Evolutionary conservation across 2,329 filamentous ascomycete species (phyloP), one percentile per base, ranked within the genome.

Genomic region (Zymoseptoria pseudotritici): DNA sequence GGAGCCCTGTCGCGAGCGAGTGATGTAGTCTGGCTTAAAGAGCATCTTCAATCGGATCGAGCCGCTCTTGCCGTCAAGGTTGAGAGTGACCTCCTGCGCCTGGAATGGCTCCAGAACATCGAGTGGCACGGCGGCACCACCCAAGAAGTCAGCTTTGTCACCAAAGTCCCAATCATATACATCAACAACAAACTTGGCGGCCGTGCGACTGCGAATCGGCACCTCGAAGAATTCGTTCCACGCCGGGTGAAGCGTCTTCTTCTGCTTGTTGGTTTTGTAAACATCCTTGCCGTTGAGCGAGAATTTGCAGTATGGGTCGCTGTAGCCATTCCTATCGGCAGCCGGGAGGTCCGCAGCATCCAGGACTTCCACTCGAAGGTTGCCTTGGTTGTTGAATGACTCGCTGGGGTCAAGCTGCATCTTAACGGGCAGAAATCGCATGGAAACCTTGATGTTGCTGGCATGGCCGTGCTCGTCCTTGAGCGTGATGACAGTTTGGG

Each of bases 331-430:
- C 36, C 91, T 87, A 71, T 99, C 94, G 26, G 93, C 93, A 1
- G 94, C 87, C 7, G 94, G 94, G n/a, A 99, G 83, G 61, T 96
- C 87, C 8, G 84, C 79, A 19, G 87, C 94, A 73, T 96, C 91
- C 46, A 97, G 79, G 19, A 99, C 83, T 69, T 97, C 91, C n/a
- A 99, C 90, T 20, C 92, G 89, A 21, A 99, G 86, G 60, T 86
- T 92, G 61, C 94, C 94, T 85, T 96, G 96, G 76, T 99, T 99
- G 83, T 97, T 97, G 81, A 99, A 96, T 71, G 91, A 97, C 76
- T 99, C 94, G 69, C 87, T 91, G 0, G 94, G 89, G 70, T 99
- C 91, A 54, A 99, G 87, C 59, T 86, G 80, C 94, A 99, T 99
- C 78, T 90, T 86, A 62, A 97, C 86, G 0, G 94, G 94, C 22